Evolutionary conservation across 768 basidiomycete genomes (phyloP), one percentile per base, ranked within the genome.

Genomic region (Cystobasidium onofrii): DNA sequence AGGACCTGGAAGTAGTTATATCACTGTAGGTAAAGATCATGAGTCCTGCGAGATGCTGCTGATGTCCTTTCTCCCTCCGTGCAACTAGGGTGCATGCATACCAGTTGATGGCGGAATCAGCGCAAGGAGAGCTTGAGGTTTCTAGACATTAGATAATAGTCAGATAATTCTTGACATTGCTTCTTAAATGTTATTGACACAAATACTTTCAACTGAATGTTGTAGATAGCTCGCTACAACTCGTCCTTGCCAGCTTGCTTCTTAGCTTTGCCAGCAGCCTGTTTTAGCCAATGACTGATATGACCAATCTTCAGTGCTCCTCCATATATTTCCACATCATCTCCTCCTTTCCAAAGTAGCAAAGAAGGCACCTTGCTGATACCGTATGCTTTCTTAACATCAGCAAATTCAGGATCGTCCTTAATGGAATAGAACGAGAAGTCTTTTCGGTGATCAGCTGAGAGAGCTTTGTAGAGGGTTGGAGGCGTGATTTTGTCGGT

Each of bases 391-490:
- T 54, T 29, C 52, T 77, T 63, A 50, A 74, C 64, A 12, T 75
- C 74, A 10, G 43, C 27, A 0, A 78, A 77, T 20, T 74, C 64
- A 46, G 75, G 73, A 15, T 46, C 18, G 52, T 79, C 78, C 43
- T 78, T 61, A 29, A 78, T 78, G 15, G 78, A 76, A 70, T 77
- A 78, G 27, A 79, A 78, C 33, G 77, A 72, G 60, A 78, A 44
- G 3, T 62, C 39, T 27, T 76, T 73, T 43, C 75, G 41, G 29
- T 76, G 76, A 36, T 78, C 78, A 52, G 76, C 76, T 43, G 78
- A 79, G 36, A 79, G 78, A 27, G 77, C 78, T 43, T 79, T 79
- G 72, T 77, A 79, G 0, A 79, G 75, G 3, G 78, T 74, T 4
- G 78, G 77, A 33, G 77, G 74, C 6, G 69, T 74, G 17, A 65